A percentile compares a stretch with the other conserved stretches of the same genome.
Evolutionary conservation across 2,329 filamentous ascomycete genomes (phyloP).

Genomic region (Penicillium sp.): DNA sequence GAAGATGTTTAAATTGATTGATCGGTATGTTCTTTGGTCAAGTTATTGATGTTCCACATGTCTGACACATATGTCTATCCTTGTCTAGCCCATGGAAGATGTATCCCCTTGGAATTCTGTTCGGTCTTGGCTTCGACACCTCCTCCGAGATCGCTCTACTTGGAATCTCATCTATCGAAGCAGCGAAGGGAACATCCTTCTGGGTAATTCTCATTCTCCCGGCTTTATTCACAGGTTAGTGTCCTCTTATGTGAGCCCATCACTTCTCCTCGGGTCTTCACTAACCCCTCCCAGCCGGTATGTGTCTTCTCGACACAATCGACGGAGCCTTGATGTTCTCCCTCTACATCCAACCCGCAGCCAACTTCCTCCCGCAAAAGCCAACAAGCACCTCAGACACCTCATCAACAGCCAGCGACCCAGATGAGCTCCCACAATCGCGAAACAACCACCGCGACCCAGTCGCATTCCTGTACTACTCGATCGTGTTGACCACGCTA

Average conservation of each 20-base stretch:
- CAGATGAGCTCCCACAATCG: constrained; percentile 21
- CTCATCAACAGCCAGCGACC: constrained; percentile 15
- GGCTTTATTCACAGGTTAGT: constrained; percentile 74
- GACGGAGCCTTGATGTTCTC: constrained; percentile 96
- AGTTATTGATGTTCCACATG: background rate
- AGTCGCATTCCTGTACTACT: constrained; percentile 93
- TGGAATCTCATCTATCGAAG: constrained; percentile 85
- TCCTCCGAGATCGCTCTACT: constrained; percentile 90
- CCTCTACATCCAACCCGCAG: constrained; percentile 66
- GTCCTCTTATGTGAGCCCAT: too few species aligned
- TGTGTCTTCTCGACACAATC: constrained; percentile 90
- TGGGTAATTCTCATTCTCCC: constrained; percentile 96
- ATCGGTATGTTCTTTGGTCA: constrained; percentile 41
- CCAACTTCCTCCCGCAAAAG: constrained; percentile 39
- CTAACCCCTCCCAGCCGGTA: constrained; percentile 60
- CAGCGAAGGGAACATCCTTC: constrained; percentile 78
- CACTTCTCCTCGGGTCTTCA: background rate
- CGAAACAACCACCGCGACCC: constrained; percentile 63
- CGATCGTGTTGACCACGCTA: constrained; percentile 77
- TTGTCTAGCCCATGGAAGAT: constrained; percentile 72
- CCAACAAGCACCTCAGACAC: constrained; percentile 17
- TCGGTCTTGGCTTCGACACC: constrained; percentile 91
- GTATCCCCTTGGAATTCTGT: constrained; percentile 85
- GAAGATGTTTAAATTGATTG: constrained; percentile 70
- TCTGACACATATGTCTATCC: background rate